Evolutionary conservation across 2,329 filamentous ascomycete species (phyloP), one percentile per base, ranked within the genome.

Genomic region (Calonectria leucothoes): DNA sequence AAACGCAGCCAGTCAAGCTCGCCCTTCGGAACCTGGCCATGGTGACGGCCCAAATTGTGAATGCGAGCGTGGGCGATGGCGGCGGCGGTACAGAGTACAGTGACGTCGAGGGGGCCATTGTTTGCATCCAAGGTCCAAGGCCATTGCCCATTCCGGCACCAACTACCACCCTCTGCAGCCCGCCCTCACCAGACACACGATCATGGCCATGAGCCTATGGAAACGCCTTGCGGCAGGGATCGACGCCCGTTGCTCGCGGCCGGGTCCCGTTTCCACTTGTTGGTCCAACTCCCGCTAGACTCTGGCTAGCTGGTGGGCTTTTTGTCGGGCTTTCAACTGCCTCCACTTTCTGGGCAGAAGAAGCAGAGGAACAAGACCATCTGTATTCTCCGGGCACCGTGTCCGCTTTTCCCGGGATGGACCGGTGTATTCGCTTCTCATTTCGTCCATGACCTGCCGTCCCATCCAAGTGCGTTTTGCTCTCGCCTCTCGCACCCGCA

Each of bases 181-280:
- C 74, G 59, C 69, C 72, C 49, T 71, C 75, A 69, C 68, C 64
- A 64, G 76, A 75, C 73, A 70, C 67, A 77, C 77, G 78, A 70
- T 72, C 76, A 61, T 70, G 69, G 69, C 73, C 78, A 77, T 81
- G 73, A 82, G 79, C 82, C 82, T 81, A 82, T 82, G 66, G 77
- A 80, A 81, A 81, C 71, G 82, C 82, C 82, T 82, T 78, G 78
- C 76, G 69, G 70, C 76, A 80, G 75, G 79, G 79, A 80, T 81
- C 74, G 74, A 72, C 61, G 48, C 42, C 68, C 63, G 51, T 64
- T 70, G 37, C 33, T 20, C 61, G 31, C 61, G 27, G 45, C 51
- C n/a, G 39, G 25, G 42, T 39, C 52, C 64, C 63, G 52, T 33
- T 51, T 51, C 66, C 29, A 39, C 49, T 52, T 37, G 51, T 37